Percentiles rank a stretch among this genome's conserved stretches.
phyloP scores from a whole-genome alignment of 768 basidiomycete genomes.

The Auriscalpium vulgare region DNA sequence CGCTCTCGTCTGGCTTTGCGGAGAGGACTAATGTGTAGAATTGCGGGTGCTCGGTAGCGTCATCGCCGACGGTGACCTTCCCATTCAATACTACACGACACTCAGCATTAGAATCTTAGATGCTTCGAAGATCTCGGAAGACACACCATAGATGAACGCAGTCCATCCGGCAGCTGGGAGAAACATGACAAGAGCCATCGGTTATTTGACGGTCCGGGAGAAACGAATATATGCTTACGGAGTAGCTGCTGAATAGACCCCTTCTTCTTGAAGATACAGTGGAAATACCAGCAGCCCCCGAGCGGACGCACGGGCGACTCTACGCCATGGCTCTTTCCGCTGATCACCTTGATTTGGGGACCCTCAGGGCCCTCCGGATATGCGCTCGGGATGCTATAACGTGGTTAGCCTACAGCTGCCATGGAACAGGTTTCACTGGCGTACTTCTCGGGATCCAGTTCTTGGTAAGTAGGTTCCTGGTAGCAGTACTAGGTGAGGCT shows the following conservation, averaged over 20 bases:
- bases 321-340: conserved; percentile 79
- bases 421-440: conserved; percentile 2
- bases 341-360: conserved; percentile 74
- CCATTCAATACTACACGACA: conserved; percentile 54
- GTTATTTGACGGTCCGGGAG: too few relatives aligned
- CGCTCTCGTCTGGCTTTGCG: conserved; percentile 45
- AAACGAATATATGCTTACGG: too few relatives aligned
- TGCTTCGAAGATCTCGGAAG: neutral
- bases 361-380: conserved; percentile 67
- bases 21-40: conserved; percentile 87
- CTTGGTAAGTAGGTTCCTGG: conserved; percentile 78
- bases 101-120: too few relatives aligned
- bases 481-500: neutral
- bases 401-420: neutral
- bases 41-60: conserved; percentile 36
- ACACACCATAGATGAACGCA: conserved; percentile 73
- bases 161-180: conserved; percentile 77
- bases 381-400: conserved; percentile 56
- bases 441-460: conserved; percentile 58
- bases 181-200: neutral
- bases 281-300: conserved; percentile 93
- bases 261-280: conserved; percentile 57
- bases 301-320: conserved; percentile 86
- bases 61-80: conserved; percentile 48
- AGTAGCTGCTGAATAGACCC: conserved; percentile 25